Evolutionary conservation across 495 filamentous ascomycete genomes (phyloP).

Genomic region (Gamarada debralockiae): DNA sequence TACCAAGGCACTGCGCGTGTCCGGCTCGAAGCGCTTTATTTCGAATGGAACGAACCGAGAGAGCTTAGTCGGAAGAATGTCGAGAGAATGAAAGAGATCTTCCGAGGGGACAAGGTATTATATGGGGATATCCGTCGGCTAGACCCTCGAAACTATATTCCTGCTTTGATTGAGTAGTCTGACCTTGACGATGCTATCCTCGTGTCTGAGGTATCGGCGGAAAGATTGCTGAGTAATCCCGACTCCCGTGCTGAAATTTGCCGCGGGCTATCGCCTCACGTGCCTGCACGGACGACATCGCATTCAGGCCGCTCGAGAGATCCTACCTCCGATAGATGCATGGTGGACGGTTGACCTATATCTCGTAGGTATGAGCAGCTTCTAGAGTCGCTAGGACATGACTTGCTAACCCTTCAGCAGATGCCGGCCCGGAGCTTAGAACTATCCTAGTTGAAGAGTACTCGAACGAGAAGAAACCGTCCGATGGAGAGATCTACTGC

Average conservation of each 20-base stretch:
- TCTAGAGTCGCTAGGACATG: not conserved
- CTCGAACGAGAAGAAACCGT: constrained; percentile 30
- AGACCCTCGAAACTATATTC: constrained; percentile 13
- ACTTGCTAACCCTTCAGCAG: too few species aligned
- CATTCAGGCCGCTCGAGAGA: constrained; percentile 26
- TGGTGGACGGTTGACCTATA: constrained; percentile 32
- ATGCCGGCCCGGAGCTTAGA: constrained; percentile 23
- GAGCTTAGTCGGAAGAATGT: constrained; percentile 17
- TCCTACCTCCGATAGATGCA: constrained; percentile 21
- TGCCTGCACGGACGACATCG: constrained; percentile 36
- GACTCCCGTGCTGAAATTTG: constrained; percentile 5
- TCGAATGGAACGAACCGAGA: constrained; percentile 3
- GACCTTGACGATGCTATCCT: constrained; percentile 9
- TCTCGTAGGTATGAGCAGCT: constrained; percentile 15
- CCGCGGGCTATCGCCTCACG: constrained; percentile 7
- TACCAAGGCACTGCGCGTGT: constrained; percentile 9
- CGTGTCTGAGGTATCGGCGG: constrained; percentile 5
- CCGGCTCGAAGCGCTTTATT: constrained; percentile 6
- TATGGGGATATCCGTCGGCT: constrained; percentile 5
- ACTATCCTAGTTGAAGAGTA: constrained; percentile 32
- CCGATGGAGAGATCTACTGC: constrained; percentile 36
- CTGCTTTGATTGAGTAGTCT: constrained; percentile 5
- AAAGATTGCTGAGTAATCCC: constrained; percentile 6
- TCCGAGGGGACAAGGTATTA: not conserved
- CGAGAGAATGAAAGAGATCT: constrained; percentile 14